Percentiles rank a stretch among this genome's conserved stretches.
Conservation (phyloP, 2,329 filamentous ascomycete genomes). For the Aquanectria penicillioides region DNA sequence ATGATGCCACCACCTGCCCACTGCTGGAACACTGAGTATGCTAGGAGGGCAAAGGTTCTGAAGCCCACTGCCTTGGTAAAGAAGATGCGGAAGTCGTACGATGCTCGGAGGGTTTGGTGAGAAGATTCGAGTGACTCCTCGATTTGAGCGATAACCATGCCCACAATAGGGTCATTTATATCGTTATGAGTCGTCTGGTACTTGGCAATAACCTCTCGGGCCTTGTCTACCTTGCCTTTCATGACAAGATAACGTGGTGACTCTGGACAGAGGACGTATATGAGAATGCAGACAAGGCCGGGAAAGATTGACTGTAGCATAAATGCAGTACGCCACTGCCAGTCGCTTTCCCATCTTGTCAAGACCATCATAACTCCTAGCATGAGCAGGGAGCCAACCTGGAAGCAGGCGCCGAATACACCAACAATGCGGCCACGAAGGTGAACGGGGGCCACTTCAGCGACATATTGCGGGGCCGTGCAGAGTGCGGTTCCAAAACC, state of each 20-base stretch:
- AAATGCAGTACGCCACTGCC: conserved; percentile 36
- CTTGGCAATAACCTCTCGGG: conserved; percentile 27
- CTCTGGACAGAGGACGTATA: conserved; percentile 37
- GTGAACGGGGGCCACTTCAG: conserved; percentile 34
- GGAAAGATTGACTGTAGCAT: conserved; percentile 36
- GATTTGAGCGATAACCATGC: conserved; percentile 32
- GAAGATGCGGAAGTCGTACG: conserved; percentile 35
- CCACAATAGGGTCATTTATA: conserved; percentile 31
- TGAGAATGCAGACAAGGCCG: conserved; percentile 28
- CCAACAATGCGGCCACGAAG: conserved; percentile 34
- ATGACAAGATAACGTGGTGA: conserved; percentile 38
- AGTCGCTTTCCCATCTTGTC: conserved; percentile 35
- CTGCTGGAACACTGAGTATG: conserved; percentile 34
- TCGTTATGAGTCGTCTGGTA: conserved; percentile 35
- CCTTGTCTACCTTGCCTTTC: conserved; percentile 34
- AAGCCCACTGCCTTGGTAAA: conserved; percentile 29
- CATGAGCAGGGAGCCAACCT: conserved; percentile 34
- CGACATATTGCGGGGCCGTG: conserved; percentile 38
- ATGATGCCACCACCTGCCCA: conserved; percentile 28
- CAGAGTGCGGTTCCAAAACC: conserved; percentile 37
- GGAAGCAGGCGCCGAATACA: conserved; percentile 37
- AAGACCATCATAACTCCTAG: conserved; percentile 39
- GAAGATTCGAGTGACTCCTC: conserved; percentile 35
- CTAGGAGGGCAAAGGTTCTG: conserved; percentile 25
- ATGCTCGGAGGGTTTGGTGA: conserved; percentile 18